Percentiles rank a stretch among this genome's conserved stretches.
Evolutionary conservation across 1,284 basidiomycete species (phyloP).

Genomic region (Phylloporus sp.): DNA sequence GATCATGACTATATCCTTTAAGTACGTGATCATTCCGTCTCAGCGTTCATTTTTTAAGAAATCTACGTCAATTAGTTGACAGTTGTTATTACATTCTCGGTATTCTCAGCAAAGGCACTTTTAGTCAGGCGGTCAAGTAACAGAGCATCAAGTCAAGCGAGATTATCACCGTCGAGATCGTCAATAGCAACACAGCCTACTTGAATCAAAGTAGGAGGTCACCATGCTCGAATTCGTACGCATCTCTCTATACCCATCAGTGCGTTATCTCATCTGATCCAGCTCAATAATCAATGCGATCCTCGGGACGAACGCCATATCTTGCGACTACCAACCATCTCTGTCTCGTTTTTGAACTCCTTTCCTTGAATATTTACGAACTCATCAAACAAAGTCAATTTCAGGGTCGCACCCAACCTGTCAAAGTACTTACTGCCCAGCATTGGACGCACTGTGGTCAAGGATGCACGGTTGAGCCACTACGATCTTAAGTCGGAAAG

Average conservation of each 20-base stretch:
- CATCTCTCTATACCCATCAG: slow-evolving; percentile 21
- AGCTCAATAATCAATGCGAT: slow-evolving; percentile 94
- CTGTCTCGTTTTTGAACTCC: slow-evolving; percentile 96
- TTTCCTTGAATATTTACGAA: slow-evolving; percentile 98
- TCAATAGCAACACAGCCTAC: slow-evolving; percentile 99
- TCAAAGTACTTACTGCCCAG: slow-evolving; percentile 98
- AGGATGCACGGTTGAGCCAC: slow-evolving; percentile 95
- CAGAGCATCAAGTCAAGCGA: slow-evolving; percentile 99
- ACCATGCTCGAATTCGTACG: slow-evolving; percentile 94
- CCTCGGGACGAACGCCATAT: slow-evolving; percentile 97
- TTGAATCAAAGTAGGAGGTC: slow-evolving; percentile 99
- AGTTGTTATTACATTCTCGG: slow-evolving; percentile 93
- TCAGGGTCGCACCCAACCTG: slow-evolving; percentile 94
- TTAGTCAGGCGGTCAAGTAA: slow-evolving; percentile 99
- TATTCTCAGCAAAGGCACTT: slow-evolving; percentile 97
- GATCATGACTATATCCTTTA: slow-evolving; percentile 98
- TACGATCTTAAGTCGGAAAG: slow-evolving; percentile 99
- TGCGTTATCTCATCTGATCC: background rate
- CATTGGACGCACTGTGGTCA: slow-evolving; percentile 91
- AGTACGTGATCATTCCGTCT: slow-evolving; percentile 60
- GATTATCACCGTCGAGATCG: slow-evolving; percentile 98
- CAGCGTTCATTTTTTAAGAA: slow-evolving; percentile 14
- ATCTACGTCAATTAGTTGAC: slow-evolving; percentile 19
- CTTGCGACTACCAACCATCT: slow-evolving; percentile 91
- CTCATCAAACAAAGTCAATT: slow-evolving; percentile 99